Conservation (phyloP, 2,329 filamentous ascomycete species). For the Alternaria brassicicola region DNA sequence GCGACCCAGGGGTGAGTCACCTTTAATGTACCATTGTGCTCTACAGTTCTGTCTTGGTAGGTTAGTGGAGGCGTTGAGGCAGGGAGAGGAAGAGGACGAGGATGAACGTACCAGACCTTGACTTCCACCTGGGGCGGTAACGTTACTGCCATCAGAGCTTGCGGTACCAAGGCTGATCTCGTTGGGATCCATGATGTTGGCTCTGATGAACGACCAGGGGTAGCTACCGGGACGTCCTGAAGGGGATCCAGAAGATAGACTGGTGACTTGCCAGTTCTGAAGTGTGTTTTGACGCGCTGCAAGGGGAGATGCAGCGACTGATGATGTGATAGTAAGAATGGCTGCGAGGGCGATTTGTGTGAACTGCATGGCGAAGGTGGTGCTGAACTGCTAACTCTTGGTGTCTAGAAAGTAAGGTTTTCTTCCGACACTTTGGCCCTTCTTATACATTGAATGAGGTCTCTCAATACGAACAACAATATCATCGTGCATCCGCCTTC, state of each 20-base stretch:
- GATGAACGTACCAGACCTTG: conserved; percentile 15
- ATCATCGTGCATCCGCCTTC: neutral
- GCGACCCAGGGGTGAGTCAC: conserved; percentile 26
- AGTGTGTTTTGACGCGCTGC: conserved; percentile 20
- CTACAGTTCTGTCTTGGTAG: conserved; percentile 26
- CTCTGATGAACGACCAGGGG: conserved; percentile 28
- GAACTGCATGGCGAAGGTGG: conserved; percentile 18
- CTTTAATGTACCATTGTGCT: conserved; percentile 28
- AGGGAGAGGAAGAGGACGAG: neutral
- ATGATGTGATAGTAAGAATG: conserved; percentile 16
- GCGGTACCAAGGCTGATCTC: conserved; percentile 21
- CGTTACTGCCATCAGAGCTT: conserved; percentile 1
- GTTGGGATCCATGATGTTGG: conserved; percentile 39
- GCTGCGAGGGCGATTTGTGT: conserved; percentile 10
- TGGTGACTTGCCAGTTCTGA: conserved; percentile 30
- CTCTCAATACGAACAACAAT: neutral
- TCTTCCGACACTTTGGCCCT: neutral
- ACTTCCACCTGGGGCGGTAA: conserved; percentile 25
- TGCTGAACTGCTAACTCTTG: neutral
- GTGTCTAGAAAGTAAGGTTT: neutral
- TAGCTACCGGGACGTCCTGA: conserved; percentile 29
- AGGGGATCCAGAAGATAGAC: conserved; percentile 4
- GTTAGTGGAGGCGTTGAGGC: neutral
- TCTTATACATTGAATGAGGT: neutral
- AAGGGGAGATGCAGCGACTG: conserved; percentile 14